phyloP scores from a whole-genome alignment of 352 stramenopile genomes.

The Pythium vanterpoolii region DNA sequence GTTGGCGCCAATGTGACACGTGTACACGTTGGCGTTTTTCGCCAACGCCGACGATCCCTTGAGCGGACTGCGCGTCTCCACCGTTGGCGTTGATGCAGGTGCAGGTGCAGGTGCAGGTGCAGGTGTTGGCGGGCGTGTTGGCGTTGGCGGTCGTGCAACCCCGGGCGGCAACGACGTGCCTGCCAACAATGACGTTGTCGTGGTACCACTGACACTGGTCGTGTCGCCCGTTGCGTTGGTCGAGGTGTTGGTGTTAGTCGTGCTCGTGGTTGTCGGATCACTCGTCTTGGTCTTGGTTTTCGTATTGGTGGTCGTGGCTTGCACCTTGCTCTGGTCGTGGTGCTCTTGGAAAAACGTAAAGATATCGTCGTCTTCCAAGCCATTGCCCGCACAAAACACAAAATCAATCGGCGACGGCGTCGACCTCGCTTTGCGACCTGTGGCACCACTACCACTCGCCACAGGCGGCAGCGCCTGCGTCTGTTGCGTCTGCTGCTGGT shows the following conservation, averaged over 20 bases:
- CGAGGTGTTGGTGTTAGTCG: too few species aligned
- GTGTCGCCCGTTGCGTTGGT: too few species aligned
- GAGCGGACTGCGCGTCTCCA: slow-evolving; percentile 16
- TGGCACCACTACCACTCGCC: slow-evolving; percentile 3
- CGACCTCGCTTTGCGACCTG: not conserved
- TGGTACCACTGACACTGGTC: too few species aligned
- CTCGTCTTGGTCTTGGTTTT: not conserved
- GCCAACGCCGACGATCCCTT: slow-evolving; percentile 35
- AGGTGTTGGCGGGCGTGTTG: not conserved
- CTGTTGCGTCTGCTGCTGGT: slow-evolving; percentile 32
- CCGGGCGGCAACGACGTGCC: slow-evolving; percentile 9
- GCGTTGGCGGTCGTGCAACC: slow-evolving; percentile 8
- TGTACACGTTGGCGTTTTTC: slow-evolving; percentile 59
- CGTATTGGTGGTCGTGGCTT: not conserved
- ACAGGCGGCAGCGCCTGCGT: slow-evolving; percentile 17
- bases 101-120: too few species aligned
- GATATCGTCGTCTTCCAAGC: slow-evolving; percentile 81
- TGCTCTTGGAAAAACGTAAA: slow-evolving; percentile 84
- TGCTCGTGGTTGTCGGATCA: not conserved
- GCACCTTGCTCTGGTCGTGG: slow-evolving; percentile 34
- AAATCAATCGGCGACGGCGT: slow-evolving; percentile 59
- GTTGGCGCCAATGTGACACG: slow-evolving; percentile 67
- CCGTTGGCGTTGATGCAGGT: not conserved
- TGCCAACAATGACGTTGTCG: slow-evolving; percentile 15
- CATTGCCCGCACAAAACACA: slow-evolving; percentile 83